Percentiles rank a stretch among this genome's conserved stretches.
Conservation (phyloP, 805 yeast genomes). For the Barnettozyma populi region DNA sequence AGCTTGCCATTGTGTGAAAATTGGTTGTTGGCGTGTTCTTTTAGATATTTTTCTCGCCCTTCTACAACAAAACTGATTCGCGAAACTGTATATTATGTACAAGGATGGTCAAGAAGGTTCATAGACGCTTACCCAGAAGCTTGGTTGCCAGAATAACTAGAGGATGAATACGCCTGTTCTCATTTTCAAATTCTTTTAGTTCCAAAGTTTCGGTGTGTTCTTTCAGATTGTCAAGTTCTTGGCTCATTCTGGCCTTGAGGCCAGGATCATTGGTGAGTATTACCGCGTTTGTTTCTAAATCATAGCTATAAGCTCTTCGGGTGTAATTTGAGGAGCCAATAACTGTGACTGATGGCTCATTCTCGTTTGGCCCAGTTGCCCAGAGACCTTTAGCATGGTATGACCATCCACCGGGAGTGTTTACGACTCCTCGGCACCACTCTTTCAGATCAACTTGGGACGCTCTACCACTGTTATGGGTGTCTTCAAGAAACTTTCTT, state of each 20-base stretch:
- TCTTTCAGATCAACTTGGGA: conserved; percentile 56
- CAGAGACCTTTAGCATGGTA: conserved; percentile 97
- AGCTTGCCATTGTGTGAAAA: neutral
- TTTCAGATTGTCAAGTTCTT: conserved; percentile 60
- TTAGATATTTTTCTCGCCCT: neutral
- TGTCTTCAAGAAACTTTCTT: conserved; percentile 54
- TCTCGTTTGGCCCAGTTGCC: conserved; percentile 57
- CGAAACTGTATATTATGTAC: neutral
- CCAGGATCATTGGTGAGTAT: conserved; percentile 62
- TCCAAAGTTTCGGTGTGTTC: conserved; percentile 46
- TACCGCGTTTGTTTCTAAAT: conserved; percentile 83
- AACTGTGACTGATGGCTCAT: conserved; percentile 65
- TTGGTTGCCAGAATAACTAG: conserved; percentile 67
- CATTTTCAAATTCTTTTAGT: conserved; percentile 55
- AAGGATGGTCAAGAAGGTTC: neutral
- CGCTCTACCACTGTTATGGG: conserved; percentile 36
- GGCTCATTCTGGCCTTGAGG: conserved; percentile 50
- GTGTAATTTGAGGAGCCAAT: conserved; percentile 95
- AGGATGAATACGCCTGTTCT: conserved; percentile 54
- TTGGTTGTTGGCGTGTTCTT: neutral
- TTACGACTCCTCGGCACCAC: conserved; percentile 85
- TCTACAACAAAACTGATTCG: neutral
- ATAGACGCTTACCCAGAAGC: conserved; percentile 52
- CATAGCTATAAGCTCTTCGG: conserved; percentile 78
- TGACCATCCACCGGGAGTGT: conserved; percentile 86